These are phyloP conservation scores for Ramalina peruviana DNA, from an alignment of 495 filamentous ascomycete species.

Conservation along the genomic window DNA sequence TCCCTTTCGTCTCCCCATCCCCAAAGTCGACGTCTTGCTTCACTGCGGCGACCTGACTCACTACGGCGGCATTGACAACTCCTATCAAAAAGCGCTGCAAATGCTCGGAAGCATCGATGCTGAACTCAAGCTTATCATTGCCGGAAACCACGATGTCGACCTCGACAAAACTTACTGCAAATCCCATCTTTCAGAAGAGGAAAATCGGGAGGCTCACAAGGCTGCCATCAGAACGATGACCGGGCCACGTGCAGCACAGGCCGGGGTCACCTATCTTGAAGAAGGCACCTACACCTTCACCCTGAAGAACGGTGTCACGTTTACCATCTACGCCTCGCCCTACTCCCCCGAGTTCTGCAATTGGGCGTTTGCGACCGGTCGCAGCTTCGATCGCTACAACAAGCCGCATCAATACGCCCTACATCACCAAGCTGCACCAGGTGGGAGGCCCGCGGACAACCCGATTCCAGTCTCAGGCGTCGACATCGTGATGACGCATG, in stretches of 20 bases:
- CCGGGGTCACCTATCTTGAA: constrained; percentile 49
- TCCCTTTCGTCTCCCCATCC: constrained; percentile 23
- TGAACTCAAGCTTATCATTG: constrained; percentile 63
- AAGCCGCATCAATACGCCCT: no score
- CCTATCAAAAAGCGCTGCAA: constrained; percentile 37
- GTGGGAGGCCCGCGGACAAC: constrained; percentile 8
- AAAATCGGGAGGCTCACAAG: constrained; percentile 8
- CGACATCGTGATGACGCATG: constrained; percentile 62
- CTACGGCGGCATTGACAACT: constrained; percentile 33
- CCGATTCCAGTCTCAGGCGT: constrained; percentile 33
- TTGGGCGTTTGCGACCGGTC: constrained; percentile 50
- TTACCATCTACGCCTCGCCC: constrained; percentile 57
- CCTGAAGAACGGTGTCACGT: constrained; percentile 40
- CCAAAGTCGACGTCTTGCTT: constrained; percentile 47
- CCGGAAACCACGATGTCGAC: constrained; percentile 68
- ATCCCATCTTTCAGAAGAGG: neutral
- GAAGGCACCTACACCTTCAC: constrained; percentile 46
- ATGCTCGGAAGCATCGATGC: constrained; percentile 45
- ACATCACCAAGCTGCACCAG: constrained; percentile 17
- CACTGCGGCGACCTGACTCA: constrained; percentile 66
- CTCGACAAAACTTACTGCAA: constrained; percentile 42
- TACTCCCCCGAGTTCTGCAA: constrained; percentile 46
- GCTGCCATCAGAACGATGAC: constrained; percentile 25
- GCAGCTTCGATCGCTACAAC: constrained; percentile 42
- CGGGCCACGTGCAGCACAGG: constrained; percentile 27